A percentile compares a stretch with the other conserved stretches of the same genome.
Evolutionary conservation across 2,329 filamentous ascomycete genomes (phyloP).

Genomic region (Lanzia echinophila): DNA sequence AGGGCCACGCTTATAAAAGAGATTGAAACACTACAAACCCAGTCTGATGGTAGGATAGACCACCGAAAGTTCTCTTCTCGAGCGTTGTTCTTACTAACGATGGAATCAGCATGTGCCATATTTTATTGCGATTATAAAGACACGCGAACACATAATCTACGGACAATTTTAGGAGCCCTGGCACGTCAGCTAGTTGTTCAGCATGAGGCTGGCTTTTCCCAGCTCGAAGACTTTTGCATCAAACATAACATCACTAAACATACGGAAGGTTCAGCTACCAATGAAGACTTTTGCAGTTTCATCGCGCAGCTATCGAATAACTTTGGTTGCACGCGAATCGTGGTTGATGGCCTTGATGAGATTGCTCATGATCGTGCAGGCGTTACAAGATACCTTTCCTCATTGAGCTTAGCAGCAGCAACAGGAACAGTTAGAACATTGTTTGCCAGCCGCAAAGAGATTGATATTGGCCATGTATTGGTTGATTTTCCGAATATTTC

Average conservation of each 20-base stretch:
- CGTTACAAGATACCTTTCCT: constrained; percentile 8
- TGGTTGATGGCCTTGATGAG: constrained; percentile 29
- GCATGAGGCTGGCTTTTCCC: constrained; percentile 17
- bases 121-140: constrained; percentile 10
- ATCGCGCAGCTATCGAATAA: constrained; percentile 1
- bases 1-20: constrained; percentile 11
- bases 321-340: constrained; percentile 17
- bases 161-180: constrained; percentile 19
- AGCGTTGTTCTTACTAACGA: constrained; percentile 9
- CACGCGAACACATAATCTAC: background rate
- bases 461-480: constrained; percentile 9
- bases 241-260: background rate
- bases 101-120: background rate
- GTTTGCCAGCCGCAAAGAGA: constrained; percentile 13
- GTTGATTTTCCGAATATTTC: constrained; percentile 4
- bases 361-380: constrained; percentile 11
- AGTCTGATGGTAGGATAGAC: constrained; percentile 3
- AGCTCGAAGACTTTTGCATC: constrained; percentile 11
- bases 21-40: background rate
- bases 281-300: constrained; percentile 5
- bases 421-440: constrained; percentile 13
- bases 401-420: constrained; percentile 5
- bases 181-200: constrained; percentile 24
- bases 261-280: background rate
- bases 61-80: constrained; percentile 1